phyloP scores from a whole-genome alignment of 768 basidiomycete genomes.

The Rhodocollybia butyracea region DNA sequence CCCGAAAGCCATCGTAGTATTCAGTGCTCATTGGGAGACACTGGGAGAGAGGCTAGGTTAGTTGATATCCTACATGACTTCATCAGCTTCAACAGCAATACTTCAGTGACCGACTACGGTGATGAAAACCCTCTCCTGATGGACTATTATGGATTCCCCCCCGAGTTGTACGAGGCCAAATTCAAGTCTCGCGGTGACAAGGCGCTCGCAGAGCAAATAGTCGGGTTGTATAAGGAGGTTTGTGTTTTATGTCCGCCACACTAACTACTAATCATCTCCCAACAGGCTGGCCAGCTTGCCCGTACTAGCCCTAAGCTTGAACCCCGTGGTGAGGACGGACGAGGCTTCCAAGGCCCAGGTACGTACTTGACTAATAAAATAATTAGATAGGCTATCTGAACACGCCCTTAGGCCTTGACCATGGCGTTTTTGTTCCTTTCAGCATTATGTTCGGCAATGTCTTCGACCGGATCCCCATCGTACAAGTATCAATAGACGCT shows the following conservation, averaged over 20 bases:
- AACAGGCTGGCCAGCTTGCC: slow-evolving; percentile 50
- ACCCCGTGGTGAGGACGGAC: slow-evolving; percentile 60
- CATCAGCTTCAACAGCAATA: neutral
- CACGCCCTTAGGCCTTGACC: too few species aligned
- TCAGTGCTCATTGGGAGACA: slow-evolving; percentile 85
- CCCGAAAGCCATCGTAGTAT: slow-evolving; percentile 59
- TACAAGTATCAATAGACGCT: slow-evolving; percentile 66
- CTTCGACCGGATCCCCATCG: slow-evolving; percentile 63
- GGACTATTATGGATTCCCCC: slow-evolving; percentile 72
- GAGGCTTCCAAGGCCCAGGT: slow-evolving; percentile 62
- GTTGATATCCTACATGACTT: slow-evolving; percentile 8
- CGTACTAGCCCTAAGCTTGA: slow-evolving; percentile 49
- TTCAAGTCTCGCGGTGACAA: slow-evolving; percentile 68
- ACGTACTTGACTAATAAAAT: too few species aligned
- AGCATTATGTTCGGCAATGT: slow-evolving; percentile 72
- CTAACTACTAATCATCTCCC: neutral
- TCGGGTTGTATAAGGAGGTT: slow-evolving; percentile 57
- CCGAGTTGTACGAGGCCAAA: slow-evolving; percentile 54
- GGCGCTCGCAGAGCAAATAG: slow-evolving; percentile 52
- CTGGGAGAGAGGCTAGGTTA: slow-evolving; percentile 51
- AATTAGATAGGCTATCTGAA: too few species aligned
- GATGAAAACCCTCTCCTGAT: slow-evolving; percentile 71
- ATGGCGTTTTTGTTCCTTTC: slow-evolving; percentile 82
- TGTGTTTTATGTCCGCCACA: neutral
- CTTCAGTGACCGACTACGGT: slow-evolving; percentile 73